Evolutionary conservation across 2,329 filamentous ascomycete genomes (phyloP), one percentile per base, ranked within the genome.

Genomic region (Seiridium cupressi): DNA sequence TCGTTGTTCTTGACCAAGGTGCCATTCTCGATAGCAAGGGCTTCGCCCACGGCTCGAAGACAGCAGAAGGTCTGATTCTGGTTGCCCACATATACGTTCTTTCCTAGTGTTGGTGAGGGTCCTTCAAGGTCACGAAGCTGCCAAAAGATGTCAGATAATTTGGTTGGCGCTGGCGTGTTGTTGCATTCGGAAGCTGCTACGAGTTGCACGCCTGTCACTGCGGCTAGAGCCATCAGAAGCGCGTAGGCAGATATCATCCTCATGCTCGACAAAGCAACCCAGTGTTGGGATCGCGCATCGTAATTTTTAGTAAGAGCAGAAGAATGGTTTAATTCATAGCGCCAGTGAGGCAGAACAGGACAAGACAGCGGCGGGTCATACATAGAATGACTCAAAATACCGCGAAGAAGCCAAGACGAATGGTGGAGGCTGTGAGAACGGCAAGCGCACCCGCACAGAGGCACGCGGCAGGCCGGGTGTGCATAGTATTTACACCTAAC

Each of bases 31-130:
- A 57, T 48, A 7, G 31, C 9, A 5, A 57, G 55, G 3, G 55
- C n/a, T 13, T 44, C 55, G 10, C 7, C 32, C 3, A 57, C 44
- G 4, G 55, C 55, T 11, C 44, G 3, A 5, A 57, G 55, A 36
- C 55, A 57, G 34, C 55, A 57, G 47, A 47, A 44, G n/a, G 55
- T 57, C 38, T 36, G 35, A 18, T 57, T 57, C 42, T 57, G 55
- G 13, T 44, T 11, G 31, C 55, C 55, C 5, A 57, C 35, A n/a
- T 48, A 57, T 26, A 44, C 35, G 42, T 48, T 47, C 32, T 36
- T 36, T 13, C 32, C 31, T 26, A 35, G 32, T 7, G 26, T 46
- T 2, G 55, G 44, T 6, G 40, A 7, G 11, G 26, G 32, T 38
- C 11, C 40, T 9, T 57, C 42, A 10, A 57, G 42, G 31, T 57